phyloP scores from a whole-genome alignment of 345 rosid species.

The Acer saccharum region DNA sequence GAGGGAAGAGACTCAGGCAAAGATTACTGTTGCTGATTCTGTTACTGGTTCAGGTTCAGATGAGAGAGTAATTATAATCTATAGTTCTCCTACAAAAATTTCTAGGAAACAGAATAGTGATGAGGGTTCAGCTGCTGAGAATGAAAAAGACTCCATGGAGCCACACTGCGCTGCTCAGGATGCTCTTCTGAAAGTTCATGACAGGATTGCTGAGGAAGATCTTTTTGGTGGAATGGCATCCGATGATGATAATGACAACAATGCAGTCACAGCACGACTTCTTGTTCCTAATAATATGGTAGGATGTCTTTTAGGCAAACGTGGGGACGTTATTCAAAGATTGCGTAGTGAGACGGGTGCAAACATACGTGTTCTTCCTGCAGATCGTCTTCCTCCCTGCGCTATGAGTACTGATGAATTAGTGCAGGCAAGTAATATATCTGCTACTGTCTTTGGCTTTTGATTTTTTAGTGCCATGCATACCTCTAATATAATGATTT shows the following conservation, averaged over 20 bases:
- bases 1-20: conserved; percentile 56
- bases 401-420: conserved; percentile 59
- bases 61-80: conserved; percentile 59
- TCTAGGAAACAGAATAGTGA: conserved; percentile 23
- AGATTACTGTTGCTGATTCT: conserved; percentile 53
- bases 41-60: conserved; percentile 62
- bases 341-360: conserved; percentile 61
- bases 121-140: conserved; percentile 32
- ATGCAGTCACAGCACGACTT: conserved; percentile 42
- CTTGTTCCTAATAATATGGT: conserved; percentile 62
- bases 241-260: conserved; percentile 41
- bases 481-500: neutral
- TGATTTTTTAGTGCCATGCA: neutral
- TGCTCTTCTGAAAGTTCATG: conserved; percentile 62
- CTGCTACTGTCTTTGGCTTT: conserved; percentile 5
- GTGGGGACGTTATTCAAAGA: conserved; percentile 60
- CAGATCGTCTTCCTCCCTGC: conserved; percentile 53
- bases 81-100: conserved; percentile 41
- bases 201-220: conserved; percentile 51
- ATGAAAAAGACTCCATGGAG: conserved; percentile 31
- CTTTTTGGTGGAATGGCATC: conserved; percentile 42
- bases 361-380: conserved; percentile 53
- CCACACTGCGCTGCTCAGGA: conserved; percentile 65
- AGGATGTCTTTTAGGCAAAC: conserved; percentile 60
- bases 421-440: conserved; percentile 60